phyloP scores from a whole-genome alignment of 306 rosid species.

The Calophaca sinica region DNA sequence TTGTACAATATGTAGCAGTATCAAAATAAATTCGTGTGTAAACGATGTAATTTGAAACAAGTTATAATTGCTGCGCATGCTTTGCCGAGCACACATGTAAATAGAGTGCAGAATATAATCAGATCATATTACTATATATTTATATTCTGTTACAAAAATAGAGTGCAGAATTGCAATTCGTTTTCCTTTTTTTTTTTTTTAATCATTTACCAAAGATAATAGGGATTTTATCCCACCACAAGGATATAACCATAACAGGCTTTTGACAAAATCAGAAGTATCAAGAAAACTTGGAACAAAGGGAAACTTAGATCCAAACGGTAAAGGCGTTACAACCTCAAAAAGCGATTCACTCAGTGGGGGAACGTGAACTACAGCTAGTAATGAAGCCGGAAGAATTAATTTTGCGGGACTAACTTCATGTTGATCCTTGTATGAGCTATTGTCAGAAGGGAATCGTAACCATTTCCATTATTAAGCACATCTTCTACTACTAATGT shows the following conservation, averaged over 20 bases:
- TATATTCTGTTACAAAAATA: constrained; percentile 4
- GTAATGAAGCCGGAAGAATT: neutral
- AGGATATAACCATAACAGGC: neutral
- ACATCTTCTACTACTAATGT: neutral
- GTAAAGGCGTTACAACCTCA: neutral
- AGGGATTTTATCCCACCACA: constrained; percentile 2
- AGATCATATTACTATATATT: neutral
- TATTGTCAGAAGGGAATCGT: neutral
- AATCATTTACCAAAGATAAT: neutral
- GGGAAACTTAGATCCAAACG: neutral
- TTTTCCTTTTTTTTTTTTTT: neutral
- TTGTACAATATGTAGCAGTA: constrained; percentile 20
- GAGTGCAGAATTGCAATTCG: constrained; percentile 6
- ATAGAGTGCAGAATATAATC: neutral
- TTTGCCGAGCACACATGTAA: neutral
- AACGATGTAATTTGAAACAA: constrained; percentile 32
- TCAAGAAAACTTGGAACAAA: neutral
- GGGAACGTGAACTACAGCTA: neutral
- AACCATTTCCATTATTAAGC: neutral
- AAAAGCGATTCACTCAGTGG: constrained; percentile 20
- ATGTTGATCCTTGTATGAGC: too few relatives aligned
- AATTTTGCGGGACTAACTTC: neutral
- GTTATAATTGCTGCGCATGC: constrained; percentile 1
- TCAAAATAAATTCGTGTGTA: constrained; percentile 16
- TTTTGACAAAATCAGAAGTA: constrained; percentile 1